phyloP scores from a whole-genome alignment of 2,329 filamentous ascomycete genomes.

The Acrodontium crateriforme region DNA sequence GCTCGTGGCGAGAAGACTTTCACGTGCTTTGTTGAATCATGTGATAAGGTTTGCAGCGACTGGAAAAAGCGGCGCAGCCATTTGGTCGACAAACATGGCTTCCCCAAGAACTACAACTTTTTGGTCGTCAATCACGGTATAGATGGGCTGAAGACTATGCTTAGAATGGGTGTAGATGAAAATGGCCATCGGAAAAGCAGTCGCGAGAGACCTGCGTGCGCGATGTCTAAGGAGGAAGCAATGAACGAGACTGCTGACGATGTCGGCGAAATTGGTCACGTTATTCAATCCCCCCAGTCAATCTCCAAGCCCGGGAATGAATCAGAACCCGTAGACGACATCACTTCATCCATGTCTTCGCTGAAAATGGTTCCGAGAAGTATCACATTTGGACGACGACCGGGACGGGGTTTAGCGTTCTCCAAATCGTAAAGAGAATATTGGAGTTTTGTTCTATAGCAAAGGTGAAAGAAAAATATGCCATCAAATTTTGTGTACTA shows the following conservation, averaged over 20 bases:
- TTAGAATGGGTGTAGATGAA: slow-evolving; percentile 40
- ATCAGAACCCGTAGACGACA: slow-evolving; percentile 7
- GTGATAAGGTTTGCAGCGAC: slow-evolving; percentile 70
- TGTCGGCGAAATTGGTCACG: not conserved
- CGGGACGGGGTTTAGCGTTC: too few species aligned
- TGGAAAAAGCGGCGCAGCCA: slow-evolving; percentile 76
- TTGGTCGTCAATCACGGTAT: slow-evolving; percentile 79
- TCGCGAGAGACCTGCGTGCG: slow-evolving; percentile 13
- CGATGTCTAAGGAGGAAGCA: slow-evolving; percentile 5
- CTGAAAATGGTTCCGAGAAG: slow-evolving; percentile 14
- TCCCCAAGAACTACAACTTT: slow-evolving; percentile 77
- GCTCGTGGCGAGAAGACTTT: slow-evolving; percentile 84
- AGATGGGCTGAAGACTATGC: slow-evolving; percentile 66
- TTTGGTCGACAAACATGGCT: slow-evolving; percentile 87
- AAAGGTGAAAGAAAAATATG: too few species aligned
- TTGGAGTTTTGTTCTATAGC: too few species aligned
- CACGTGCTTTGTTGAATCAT: slow-evolving; percentile 79
- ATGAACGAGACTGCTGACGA: not conserved
- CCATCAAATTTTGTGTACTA: too few species aligned
- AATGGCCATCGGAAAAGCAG: slow-evolving; percentile 20
- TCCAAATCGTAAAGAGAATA: too few species aligned
- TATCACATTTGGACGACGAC: slow-evolving; percentile 9
- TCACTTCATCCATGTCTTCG: slow-evolving; percentile 9
- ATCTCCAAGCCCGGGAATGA: not conserved
- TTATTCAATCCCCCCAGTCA: not conserved